Evolutionary conservation across 805 yeast species (phyloP), one percentile per base, ranked within the genome.

Genomic region (Lipomyces mesembrius): DNA sequence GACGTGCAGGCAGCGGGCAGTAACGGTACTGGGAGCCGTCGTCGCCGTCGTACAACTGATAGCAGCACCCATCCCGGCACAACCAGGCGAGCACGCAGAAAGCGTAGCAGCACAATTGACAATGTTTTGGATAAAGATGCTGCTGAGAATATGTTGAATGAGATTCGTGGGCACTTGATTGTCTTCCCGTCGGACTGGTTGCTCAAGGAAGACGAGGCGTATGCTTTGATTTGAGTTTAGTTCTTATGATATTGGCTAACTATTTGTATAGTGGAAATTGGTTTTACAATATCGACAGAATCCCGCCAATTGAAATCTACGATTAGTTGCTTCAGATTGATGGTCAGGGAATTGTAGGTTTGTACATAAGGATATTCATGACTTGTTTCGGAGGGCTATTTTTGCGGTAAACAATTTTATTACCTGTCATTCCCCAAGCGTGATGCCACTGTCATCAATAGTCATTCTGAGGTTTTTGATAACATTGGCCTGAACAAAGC

Each of bases 181-280:
- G 76, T 89, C n/a, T 94, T 93, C 81, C 98, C 99, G 0, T 83
- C 90, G 0, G 92, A 92, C 68, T 95, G 99, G 99, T 82, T 95
- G 55, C 81, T 85, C 73, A 84, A 87, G 66, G 99, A 95, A 78
- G 85, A 92, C 37, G 97, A 93, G 65, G 73, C 77, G 66, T 65
- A 63, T 14, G 70, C 62, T 12, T 60, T 8, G 7, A 27, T 5
- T 39, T 22, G 34, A 29, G n/a, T 32, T 34, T 3, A 6, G 12
- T 17, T 32, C 12, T 29, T 6, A 37, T 34, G 8, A 53, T 3
- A 34, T 12, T 56, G 12, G 54, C 62, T 66, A 43, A 56, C 63
- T 14, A n/a, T 54, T 25, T 14, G 29, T 54, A 11, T 62, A 86
- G 91, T 6, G 94, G 91, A 11, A 95, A 96, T 75, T 94, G 98